Evolutionary conservation across 208 protist genomes (phyloP), one percentile per base, ranked within the genome.

Genomic region (Acanthamoeba comandoni): DNA sequence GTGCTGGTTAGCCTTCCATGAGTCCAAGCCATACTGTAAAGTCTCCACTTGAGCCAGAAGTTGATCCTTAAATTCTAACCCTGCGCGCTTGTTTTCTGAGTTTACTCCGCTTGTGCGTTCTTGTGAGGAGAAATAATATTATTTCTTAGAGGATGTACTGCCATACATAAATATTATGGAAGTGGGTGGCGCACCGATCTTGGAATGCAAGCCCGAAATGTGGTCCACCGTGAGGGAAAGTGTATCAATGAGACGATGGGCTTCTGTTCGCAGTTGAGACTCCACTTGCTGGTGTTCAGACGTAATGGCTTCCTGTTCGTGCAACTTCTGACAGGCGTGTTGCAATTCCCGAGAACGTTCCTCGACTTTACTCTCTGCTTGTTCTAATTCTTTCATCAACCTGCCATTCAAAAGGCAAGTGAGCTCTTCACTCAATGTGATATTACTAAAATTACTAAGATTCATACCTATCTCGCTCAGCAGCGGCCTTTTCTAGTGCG

Each of bases 301-400:
- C 17, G 19, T n/a, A n/a, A 62, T n/a, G 15, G 19, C 55, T 19
- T 62, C n/a, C 55, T 15, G 15, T 62, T 62, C 55, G 17, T 19
- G 19, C 55, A 62, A 62, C 55, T 62, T n/a, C 55, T n/a, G n/a
- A n/a, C n/a, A n/a, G n/a, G n/a, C n/a, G n/a, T n/a, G n/a, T n/a
- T n/a, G n/a, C n/a, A n/a, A n/a, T n/a, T n/a, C n/a, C n/a, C n/a
- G n/a, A n/a, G n/a, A n/a, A n/a, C n/a, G n/a, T n/a, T n/a, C n/a
- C n/a, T n/a, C n/a, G n/a, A 62, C 55, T 62, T 62, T n/a, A 15
- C n/a, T 62, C 55, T 62, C 55, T 62, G 55, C 17, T 62, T 62
- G 55, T 62, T 15, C n/a, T 62, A n/a, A 15, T 62, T 62, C n/a
- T n/a, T n/a, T n/a, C n/a, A n/a, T n/a, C n/a, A n/a, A n/a, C n/a